phyloP scores from a whole-genome alignment of 306 rosid genomes.

The Pterocarpus macrocarpus region DNA sequence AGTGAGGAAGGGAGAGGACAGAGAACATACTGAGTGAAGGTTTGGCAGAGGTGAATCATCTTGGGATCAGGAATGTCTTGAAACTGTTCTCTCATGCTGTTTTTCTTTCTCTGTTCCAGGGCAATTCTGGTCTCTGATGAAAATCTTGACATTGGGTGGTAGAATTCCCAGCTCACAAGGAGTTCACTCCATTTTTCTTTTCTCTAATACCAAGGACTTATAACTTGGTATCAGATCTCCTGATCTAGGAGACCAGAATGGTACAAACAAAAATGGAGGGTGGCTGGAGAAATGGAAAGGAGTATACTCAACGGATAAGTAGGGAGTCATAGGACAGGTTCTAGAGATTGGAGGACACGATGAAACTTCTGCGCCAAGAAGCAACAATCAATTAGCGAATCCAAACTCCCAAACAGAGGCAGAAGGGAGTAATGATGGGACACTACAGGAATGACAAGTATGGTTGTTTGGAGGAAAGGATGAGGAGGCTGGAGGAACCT shows the following conservation, averaged over 20 bases:
- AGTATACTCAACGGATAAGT: neutral
- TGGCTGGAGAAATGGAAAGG: conserved; percentile 4
- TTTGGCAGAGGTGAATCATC: conserved; percentile 10
- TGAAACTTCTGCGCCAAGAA: neutral
- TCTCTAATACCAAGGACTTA: conserved; percentile 17
- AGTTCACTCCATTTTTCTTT: conserved; percentile 18
- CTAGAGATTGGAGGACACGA: neutral
- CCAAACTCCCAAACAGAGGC: conserved; percentile 20
- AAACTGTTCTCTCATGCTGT: neutral
- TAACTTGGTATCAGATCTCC: neutral
- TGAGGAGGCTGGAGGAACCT: neutral
- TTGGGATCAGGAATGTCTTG: neutral
- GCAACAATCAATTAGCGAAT: neutral
- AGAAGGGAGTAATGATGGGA: neutral
- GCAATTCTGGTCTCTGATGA: neutral
- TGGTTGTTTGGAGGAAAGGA: neutral
- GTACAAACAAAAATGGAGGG: neutral
- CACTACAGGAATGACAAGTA: neutral
- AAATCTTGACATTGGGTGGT: conserved; percentile 12
- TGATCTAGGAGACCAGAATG: neutral
- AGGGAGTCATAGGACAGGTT: neutral
- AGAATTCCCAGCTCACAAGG: conserved; percentile 1
- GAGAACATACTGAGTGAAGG: conserved; percentile 2
- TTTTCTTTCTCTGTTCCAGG: neutral
- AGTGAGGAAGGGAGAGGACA: neutral